These are phyloP conservation scores for Corymbia citriodora DNA, from an alignment of 441 rosid genomes.

Conservation along the genomic window DNA sequence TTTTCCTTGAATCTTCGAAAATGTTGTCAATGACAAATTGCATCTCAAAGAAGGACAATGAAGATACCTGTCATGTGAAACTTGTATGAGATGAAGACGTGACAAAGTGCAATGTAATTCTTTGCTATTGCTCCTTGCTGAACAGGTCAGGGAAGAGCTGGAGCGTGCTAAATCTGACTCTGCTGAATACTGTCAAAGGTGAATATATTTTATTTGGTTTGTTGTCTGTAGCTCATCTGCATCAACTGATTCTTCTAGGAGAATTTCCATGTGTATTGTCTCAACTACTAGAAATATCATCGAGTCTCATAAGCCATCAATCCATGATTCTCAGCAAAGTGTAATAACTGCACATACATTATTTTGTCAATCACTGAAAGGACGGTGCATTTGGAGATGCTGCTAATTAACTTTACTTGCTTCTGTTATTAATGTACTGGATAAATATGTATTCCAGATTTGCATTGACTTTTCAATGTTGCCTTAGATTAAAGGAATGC, in stretches of 20 bases:
- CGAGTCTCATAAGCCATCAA: not conserved
- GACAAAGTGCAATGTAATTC: not conserved
- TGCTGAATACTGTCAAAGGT: not conserved
- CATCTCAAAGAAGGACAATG: not conserved
- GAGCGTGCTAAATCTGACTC: not conserved
- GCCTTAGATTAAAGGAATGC: not conserved
- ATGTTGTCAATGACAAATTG: not conserved
- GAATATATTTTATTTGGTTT: not conserved
- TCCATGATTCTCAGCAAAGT: not conserved
- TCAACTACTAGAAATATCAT: not conserved
- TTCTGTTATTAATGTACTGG: not conserved
- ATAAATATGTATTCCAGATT: not conserved
- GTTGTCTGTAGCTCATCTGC: not conserved
- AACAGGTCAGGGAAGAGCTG: not conserved
- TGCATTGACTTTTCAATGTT: accelerated
- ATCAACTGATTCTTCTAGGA: not conserved
- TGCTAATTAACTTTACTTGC: not conserved
- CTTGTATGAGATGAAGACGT: not conserved
- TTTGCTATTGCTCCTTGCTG: not conserved
- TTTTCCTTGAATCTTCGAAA: not conserved
- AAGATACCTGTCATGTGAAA: not conserved
- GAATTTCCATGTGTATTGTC: not conserved
- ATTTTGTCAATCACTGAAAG: not conserved
- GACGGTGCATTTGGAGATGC: not conserved
- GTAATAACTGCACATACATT: not conserved